Base-by-base conservation (phyloP, 2,329 filamentous ascomycete genomes). In the Diaporthe australafricana region DNA sequence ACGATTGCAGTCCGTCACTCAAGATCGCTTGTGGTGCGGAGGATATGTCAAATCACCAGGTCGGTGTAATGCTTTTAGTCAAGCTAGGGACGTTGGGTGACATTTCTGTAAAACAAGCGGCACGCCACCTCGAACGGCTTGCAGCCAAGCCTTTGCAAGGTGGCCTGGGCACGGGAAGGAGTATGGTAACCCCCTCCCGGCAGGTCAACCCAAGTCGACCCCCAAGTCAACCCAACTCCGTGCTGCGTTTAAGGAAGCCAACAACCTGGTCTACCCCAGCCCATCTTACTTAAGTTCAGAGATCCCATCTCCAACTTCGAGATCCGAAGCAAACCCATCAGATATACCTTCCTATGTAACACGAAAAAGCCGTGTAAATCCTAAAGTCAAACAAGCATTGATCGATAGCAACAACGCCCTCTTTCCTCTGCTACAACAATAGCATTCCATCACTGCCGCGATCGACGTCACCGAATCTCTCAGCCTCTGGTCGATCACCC, bases 91-190 rank as follows among this genome's bases (percentile, higher is more conserved):
- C 12, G 42, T 50, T 38, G 45, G 45, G 60, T 65, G 60, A 65
- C 60, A 65, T 50, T 20, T 50, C 14, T 27, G 45, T 65, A 38
- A 9, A 38, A 65, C 42, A 50, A 65, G 60, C 60, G 45, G 45
- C 40, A 47, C 25, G 30, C 42, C 60, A 63, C n/a, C 25, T 35
- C 60, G 27, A 48, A 63, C 60, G 60, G 42, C 32, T 12, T 25
- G 42, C 30, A 32, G 60, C 60, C 60, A 65, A 65, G 60, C 60
- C 60, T 65, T 38, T 50, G 32, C 48, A 40, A 48, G 42, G 27
- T 47, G 27, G 60, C 42, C 60, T 63, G 42, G 60, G 60, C 60
- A 35, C 42, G 27, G 60, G 60, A 48, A 16, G 6, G 42, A 27
- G 60, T 48, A n/a, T n/a, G n/a, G n/a, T n/a, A n/a, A n/a, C 42